Percentiles rank a stretch among this genome's conserved stretches.
Conservation (phyloP, 176 grass and related monocot genomes). For the Zoysia pacifica region DNA sequence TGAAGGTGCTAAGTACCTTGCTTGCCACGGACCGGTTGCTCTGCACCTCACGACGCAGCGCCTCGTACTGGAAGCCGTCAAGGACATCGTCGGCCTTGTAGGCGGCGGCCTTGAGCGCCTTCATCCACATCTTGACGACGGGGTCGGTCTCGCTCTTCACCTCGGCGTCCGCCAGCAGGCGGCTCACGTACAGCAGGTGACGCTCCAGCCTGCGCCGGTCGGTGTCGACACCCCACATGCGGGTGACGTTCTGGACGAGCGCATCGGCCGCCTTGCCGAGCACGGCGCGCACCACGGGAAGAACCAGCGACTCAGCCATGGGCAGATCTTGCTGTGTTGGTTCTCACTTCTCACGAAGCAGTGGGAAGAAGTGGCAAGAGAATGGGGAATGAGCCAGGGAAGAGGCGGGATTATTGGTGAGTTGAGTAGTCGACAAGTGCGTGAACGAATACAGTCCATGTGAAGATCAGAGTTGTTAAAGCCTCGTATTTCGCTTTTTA, state of each 20-base stretch:
- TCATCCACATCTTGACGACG: background rate
- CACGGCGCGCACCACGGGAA: background rate
- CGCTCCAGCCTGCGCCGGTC: background rate
- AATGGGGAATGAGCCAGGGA: too few relatives aligned
- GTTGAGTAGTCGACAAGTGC: too few relatives aligned
- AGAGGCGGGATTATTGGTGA: too few relatives aligned
- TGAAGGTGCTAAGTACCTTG: background rate
- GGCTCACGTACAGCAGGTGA: background rate
- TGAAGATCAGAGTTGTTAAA: too few relatives aligned
- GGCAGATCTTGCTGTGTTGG: too few relatives aligned
- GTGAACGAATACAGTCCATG: too few relatives aligned
- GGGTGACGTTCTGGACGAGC: background rate
- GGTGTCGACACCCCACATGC: constrained; percentile 15
- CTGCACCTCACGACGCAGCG: background rate
- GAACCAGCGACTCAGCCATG: constrained; percentile 6
- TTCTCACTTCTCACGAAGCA: background rate
- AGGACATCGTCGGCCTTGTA: constrained; percentile 52
- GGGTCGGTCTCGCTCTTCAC: background rate
- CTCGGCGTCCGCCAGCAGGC: constrained; percentile 15
- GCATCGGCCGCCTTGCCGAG: background rate
- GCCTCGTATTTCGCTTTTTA: too few relatives aligned
- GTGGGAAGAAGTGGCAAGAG: too few relatives aligned
- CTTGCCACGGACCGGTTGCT: background rate
- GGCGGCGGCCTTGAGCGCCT: constrained; percentile 13
- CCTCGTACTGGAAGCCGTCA: constrained; percentile 43